Conservation (phyloP, 192 early-diverging fungal genomes). For the Linnemannia exigua region DNA sequence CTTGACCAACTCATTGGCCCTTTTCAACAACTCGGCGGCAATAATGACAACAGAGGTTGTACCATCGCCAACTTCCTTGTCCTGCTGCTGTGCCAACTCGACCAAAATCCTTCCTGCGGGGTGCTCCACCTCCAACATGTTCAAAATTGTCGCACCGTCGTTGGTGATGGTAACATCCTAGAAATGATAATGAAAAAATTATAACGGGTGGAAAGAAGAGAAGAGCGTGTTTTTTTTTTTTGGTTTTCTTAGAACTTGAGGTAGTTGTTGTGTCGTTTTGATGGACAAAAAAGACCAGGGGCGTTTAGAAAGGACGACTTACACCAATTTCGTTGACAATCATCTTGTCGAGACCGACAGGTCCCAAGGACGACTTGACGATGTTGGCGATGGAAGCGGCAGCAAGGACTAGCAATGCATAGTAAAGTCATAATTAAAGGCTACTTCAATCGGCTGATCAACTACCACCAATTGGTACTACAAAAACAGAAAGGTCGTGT, state of each 20-base stretch:
- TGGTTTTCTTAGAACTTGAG: neutral
- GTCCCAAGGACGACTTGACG: constrained; percentile 98
- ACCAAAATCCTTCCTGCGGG: constrained; percentile 97
- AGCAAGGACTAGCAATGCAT: constrained; percentile 83
- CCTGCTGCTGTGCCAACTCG: constrained; percentile 99
- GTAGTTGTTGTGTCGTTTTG: neutral
- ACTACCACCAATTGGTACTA: neutral
- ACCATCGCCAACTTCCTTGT: constrained; percentile 99
- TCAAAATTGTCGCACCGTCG: constrained; percentile 98
- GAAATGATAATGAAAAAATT: neutral
- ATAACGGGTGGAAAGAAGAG: neutral
- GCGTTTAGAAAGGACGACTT: constrained; percentile 45
- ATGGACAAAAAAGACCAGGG: neutral
- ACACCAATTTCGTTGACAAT: constrained; percentile 99
- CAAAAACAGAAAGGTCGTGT: neutral
- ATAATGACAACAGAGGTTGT: constrained; percentile 99
- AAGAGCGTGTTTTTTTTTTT: neutral
- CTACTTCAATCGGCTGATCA: neutral
- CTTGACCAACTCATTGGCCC: constrained; percentile 98
- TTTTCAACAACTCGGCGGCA: constrained; percentile 95
- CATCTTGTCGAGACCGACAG: constrained; percentile 99
- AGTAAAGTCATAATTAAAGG: neutral
- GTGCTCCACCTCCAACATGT: constrained; percentile 98
- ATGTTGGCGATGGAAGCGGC: constrained; percentile 97
- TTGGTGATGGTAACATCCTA: constrained; percentile 99